phyloP scores from a whole-genome alignment of 2,329 filamentous ascomycete species.

The Hortaea werneckii region DNA sequence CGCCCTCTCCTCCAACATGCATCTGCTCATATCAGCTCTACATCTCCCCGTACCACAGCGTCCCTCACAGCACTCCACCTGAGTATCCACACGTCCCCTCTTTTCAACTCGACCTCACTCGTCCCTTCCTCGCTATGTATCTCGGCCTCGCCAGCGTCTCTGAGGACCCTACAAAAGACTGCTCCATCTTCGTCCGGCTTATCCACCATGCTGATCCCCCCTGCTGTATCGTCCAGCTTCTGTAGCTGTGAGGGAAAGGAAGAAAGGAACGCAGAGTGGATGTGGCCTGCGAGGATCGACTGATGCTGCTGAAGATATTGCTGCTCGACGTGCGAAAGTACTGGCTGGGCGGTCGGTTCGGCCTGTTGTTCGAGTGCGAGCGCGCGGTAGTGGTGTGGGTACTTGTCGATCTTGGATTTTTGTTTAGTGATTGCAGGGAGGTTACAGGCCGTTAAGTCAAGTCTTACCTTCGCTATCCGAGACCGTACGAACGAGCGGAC shows the following conservation, averaged over 20 bases:
- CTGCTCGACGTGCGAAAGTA: conserved; percentile 63
- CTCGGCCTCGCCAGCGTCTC: conserved; percentile 46
- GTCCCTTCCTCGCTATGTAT: conserved; percentile 47
- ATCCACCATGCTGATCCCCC: conserved; percentile 88
- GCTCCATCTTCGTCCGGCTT: conserved; percentile 70
- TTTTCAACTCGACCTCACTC: conserved; percentile 32
- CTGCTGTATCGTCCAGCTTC: conserved; percentile 80
- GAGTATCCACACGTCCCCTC: conserved; percentile 48
- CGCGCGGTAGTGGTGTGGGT: conserved; percentile 64
- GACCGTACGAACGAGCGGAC: conserved; percentile 73
- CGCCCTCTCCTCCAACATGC: not conserved
- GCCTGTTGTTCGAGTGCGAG: conserved; percentile 14
- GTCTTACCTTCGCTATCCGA: conserved; percentile 68
- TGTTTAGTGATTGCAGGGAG: not conserved
- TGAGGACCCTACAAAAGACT: conserved; percentile 70
- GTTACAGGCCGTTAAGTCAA: not conserved
- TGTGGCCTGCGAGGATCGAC: conserved; percentile 73
- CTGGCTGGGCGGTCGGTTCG: conserved; percentile 1
- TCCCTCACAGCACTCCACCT: conserved; percentile 48
- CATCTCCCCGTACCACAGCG: conserved; percentile 64
- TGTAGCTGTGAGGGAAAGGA: conserved; percentile 72
- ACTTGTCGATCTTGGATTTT: conserved; percentile 56
- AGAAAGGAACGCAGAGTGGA: conserved; percentile 70
- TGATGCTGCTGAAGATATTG: conserved; percentile 80
- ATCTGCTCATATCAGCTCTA: conserved; percentile 45